These are phyloP conservation scores for Neurospora sp. DNA, from an alignment of 2,329 filamentous ascomycete species.

Conservation along the genomic window DNA sequence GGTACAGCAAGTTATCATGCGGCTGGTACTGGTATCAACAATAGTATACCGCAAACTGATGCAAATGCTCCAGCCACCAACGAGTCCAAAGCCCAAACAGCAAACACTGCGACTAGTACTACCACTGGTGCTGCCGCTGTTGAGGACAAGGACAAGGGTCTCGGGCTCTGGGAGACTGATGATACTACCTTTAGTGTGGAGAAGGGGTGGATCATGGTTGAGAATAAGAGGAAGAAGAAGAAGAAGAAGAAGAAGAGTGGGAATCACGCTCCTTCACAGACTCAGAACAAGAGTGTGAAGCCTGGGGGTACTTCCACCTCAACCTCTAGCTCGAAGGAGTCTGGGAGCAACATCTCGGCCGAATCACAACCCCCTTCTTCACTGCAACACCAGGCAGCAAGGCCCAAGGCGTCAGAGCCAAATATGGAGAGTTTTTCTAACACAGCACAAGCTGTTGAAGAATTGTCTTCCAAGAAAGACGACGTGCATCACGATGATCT, in stretches of 20 bases:
- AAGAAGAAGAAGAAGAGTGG: neutral
- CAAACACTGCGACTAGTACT: neutral
- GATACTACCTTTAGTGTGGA: neutral
- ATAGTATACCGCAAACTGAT: neutral
- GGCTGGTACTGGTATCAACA: neutral
- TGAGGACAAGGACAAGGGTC: neutral
- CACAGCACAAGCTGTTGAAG: neutral
- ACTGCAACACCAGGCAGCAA: neutral
- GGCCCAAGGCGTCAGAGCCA: neutral
- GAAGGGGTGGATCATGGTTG: neutral
- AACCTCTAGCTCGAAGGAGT: neutral
- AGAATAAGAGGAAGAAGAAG: neutral
- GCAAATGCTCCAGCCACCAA: neutral
- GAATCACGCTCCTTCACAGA: neutral
- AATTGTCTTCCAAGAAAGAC: neutral
- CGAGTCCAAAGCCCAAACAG: neutral
- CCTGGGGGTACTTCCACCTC: neutral
- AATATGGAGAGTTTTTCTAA: neutral
- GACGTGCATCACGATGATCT: fast-evolving
- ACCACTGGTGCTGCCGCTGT: neutral
- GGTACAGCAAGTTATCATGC: neutral
- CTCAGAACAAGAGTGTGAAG: neutral
- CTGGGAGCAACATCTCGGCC: neutral
- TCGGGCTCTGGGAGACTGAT: neutral
- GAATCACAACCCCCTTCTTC: neutral